Percentiles rank a stretch among this genome's conserved stretches.
phyloP scores from a whole-genome alignment of 2,329 filamentous ascomycete species.

The Simplicillium sp. region DNA sequence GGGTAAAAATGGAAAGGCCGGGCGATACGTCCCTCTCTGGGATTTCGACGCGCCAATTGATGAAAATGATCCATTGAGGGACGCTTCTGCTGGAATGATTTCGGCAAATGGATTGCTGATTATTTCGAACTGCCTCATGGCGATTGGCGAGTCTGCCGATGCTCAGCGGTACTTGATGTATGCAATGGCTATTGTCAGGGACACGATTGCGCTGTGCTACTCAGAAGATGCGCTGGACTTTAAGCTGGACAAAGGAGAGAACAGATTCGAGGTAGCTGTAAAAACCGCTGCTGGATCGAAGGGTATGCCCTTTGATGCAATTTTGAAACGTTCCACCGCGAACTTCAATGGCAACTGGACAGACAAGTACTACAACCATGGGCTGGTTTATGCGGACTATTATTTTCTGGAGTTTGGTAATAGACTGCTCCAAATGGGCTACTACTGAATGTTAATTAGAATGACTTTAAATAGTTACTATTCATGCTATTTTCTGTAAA shows the following conservation, averaged over 20 bases:
- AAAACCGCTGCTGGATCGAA: background rate
- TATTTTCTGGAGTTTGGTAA: conserved; percentile 38
- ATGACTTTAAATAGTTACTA: background rate
- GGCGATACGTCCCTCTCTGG: conserved; percentile 19
- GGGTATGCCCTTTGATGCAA: conserved; percentile 16
- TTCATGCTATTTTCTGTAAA: background rate
- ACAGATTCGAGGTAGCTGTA: background rate
- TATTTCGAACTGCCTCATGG: conserved; percentile 22
- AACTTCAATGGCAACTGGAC: conserved; percentile 20
- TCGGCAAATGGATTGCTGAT: conserved; percentile 31
- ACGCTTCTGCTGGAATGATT: conserved; percentile 28
- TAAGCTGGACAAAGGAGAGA: background rate
- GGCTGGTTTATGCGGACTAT: conserved; percentile 39
- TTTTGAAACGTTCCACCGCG: conserved; percentile 22
- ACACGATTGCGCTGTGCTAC: conserved; percentile 18
- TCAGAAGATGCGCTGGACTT: conserved; percentile 14
- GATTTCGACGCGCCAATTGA: conserved; percentile 31
- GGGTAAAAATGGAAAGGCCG: conserved; percentile 1
- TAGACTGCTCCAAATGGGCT: conserved; percentile 27
- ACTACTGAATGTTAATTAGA: background rate
- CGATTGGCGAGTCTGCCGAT: conserved; percentile 3
- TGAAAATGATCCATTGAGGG: conserved; percentile 17
- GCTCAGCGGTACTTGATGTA: conserved; percentile 15
- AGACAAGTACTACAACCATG: conserved; percentile 22
- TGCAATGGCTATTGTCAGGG: conserved; percentile 18